phyloP scores from a whole-genome alignment of 2,329 filamentous ascomycete species.

The Gnomoniopsis sp. region DNA sequence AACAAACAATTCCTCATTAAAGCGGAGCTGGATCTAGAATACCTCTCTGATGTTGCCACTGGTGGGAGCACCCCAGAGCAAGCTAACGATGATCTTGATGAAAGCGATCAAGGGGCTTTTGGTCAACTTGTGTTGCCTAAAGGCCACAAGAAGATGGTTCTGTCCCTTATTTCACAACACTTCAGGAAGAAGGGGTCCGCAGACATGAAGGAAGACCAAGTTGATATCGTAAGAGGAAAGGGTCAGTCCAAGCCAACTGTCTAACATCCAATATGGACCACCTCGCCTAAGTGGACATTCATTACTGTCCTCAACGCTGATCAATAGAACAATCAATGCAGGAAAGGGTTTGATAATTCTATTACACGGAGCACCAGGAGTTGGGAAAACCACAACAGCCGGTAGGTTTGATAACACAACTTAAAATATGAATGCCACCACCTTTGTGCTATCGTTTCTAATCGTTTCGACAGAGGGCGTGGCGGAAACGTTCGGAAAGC shows the following conservation, averaged over 20 bases:
- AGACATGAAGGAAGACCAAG: constrained; percentile 18
- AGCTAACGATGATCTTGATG: not conserved
- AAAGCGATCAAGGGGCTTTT: constrained; percentile 21
- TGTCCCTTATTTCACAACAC: constrained; percentile 29
- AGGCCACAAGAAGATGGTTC: constrained; percentile 27
- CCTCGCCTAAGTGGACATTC: no score
- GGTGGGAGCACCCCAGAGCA: no score
- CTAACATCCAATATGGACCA: no score
- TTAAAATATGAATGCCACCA: not conserved
- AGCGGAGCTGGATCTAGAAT: not conserved
- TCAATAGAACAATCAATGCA: no score
- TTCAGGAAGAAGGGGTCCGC: constrained; percentile 27
- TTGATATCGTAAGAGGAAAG: constrained; percentile 32
- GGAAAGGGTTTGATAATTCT: constrained; percentile 32
- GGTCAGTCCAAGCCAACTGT: no score
- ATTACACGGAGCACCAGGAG: constrained; percentile 30
- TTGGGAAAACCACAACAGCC: constrained; percentile 32
- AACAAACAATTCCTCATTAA: not conserved
- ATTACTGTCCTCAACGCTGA: no score
- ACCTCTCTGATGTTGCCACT: not conserved
- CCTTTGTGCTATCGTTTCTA: not conserved
- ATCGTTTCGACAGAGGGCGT: constrained; percentile 19
- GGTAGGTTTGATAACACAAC: constrained; percentile 4
- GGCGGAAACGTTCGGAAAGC: constrained; percentile 21
- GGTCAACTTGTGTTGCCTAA: constrained; percentile 25